Conservation (phyloP, 1,139 yeast genomes). For the Yarrowia galli region DNA sequence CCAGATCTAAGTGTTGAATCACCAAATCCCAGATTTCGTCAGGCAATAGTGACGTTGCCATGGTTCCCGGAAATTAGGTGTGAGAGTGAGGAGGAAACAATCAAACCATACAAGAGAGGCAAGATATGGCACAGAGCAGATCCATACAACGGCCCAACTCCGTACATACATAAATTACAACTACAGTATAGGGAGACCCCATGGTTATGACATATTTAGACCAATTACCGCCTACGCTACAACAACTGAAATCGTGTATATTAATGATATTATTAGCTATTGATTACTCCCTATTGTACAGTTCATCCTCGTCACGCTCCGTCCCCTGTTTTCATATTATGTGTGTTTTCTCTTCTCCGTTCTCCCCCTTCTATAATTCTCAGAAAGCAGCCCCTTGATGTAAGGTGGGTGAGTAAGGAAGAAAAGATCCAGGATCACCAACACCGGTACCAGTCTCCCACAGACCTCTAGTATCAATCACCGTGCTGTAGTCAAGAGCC, state of each 20-base stretch:
- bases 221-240: too few relatives aligned
- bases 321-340: background rate
- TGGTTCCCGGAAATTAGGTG: background rate
- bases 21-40: conserved; percentile 11
- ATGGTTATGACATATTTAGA: too few relatives aligned
- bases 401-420: conserved; percentile 23
- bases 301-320: conserved; percentile 2
- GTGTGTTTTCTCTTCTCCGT: background rate
- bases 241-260: background rate
- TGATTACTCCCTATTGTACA: conserved; percentile 27
- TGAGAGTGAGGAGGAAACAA: conserved; percentile 3
- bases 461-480: conserved; percentile 26
- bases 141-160: background rate
- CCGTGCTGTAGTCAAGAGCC: conserved; percentile 26
- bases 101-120: too few relatives aligned
- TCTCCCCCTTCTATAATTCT: background rate
- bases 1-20: conserved; percentile 2
- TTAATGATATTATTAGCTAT: background rate
- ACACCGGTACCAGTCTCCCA: conserved; percentile 28
- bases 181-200: too few relatives aligned
- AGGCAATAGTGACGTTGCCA: conserved; percentile 6
- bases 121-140: background rate
- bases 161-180: too few relatives aligned
- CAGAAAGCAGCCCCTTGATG: conserved; percentile 23
- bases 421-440: conserved; percentile 18